Base-by-base conservation (phyloP, 805 yeast genomes). In the Candida montana region DNA sequence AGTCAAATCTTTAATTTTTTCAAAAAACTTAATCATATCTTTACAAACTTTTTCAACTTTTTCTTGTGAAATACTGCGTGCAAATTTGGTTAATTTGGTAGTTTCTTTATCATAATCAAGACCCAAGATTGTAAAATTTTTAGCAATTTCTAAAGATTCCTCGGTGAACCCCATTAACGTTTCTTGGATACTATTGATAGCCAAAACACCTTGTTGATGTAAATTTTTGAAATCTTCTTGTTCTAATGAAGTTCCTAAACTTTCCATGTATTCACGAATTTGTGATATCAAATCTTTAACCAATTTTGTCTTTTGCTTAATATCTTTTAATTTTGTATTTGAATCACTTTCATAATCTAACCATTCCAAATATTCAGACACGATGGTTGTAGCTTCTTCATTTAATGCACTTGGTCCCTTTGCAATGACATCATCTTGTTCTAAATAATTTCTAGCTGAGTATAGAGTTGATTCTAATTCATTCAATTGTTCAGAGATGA, bases 401-500 rank as follows among this genome's bases (percentile, higher is more conserved):
- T 75, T 46, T 30, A 68, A 63, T 0, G 58, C 52, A 5, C 59
- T 54, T 8, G 77, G 75, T 0, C 72, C 66, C 34, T 67, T 71
- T 11, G 59, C 59, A 0, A 48, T 44, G 7, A 71, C 71, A 19
- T 72, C 76, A 31, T 73, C 72, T 26, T 77, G 77, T 15, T 77
- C 83, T 16, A 86, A 52, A 39, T 65, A 70, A 9, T 74, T 69
- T 43, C 95, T 77, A 24, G 86, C 68, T 44, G 72, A 72, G 64
- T 91, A 90, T 40, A 89, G 67, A n/a, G 74, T 64, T 17, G 79
- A 72, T 62, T 91, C 98, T 17, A 91, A 71, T 28, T 69, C 63
- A 59, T 90, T 91, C 50, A 77, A 73, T 24, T 74, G 63, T 42
- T 77, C 77, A 34, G 84, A 84, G 31, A 75, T 63, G 40, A 67